Base-by-base conservation (phyloP, 2,329 filamentous ascomycete genomes). In the Beauveria scarabaeidicola region DNA sequence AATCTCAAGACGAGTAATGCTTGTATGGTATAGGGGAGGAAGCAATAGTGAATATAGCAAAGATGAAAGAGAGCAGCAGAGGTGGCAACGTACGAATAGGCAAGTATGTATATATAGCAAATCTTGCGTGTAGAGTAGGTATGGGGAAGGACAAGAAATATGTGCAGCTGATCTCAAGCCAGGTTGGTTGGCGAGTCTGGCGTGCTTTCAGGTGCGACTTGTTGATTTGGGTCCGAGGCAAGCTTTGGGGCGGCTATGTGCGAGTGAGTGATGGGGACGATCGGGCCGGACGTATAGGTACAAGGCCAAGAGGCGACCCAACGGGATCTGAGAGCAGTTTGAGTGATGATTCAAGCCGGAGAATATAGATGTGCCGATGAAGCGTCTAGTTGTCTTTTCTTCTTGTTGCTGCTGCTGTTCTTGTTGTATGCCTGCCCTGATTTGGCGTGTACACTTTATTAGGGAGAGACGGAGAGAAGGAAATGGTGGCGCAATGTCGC, bases 201-300 rank as follows among this genome's bases (percentile, higher is more conserved):
- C 27, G 41, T 40, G 43, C 43, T 32, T 43, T 19, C 5, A 15
- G 52, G 52, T 27, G 41, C 29, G 41, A 25, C 52, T 57, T 50
- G 54, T 32, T 40, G 54, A 56, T 56, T 32, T 52, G 40, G 40
- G 57, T 48, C 58, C 58, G 58, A 59, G 51, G 58, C 58, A 59
- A 47, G 50, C 48, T 41, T 53, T 52, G 46, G 46, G 47, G 25
- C 47, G 47, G 56, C 21, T 52, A 52, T 52, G 41, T 53, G 29
- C 19, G 57, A 48, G 57, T 9, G 32, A 41, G 21, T 48, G 57
- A 52, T 59, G 57, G 50, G 50, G 57, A 36, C 32, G 50, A 53
- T 59, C 50, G 57, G 57, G 8, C 41, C 57, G 41, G 57, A 46
- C 19, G 36, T 25, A 27, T 52, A 38, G 27, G 36, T 25, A 36